Conservation (phyloP, 495 filamentous ascomycete species). For the Tuber indicum region DNA sequence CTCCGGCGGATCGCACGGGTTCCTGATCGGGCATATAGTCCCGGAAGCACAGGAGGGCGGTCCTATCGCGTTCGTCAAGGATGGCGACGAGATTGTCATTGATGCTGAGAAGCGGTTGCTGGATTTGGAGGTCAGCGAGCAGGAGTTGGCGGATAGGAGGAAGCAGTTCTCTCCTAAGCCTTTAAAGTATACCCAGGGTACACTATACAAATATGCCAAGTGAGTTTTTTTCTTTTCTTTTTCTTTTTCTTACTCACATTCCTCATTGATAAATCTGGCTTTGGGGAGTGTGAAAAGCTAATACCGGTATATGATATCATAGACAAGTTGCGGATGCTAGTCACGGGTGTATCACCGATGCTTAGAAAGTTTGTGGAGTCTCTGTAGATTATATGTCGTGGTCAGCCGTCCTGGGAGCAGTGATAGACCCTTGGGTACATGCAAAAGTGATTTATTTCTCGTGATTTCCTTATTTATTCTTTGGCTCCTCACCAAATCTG, state of each 20-base stretch:
- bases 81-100: slow-evolving; percentile 65
- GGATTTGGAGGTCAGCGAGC: slow-evolving; percentile 54
- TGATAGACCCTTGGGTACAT: not conserved
- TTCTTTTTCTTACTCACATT: not conserved
- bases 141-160: slow-evolving; percentile 60
- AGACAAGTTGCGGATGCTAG: slow-evolving; percentile 60
- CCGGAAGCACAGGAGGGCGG: slow-evolving; percentile 66
- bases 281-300: not conserved
- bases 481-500: not conserved
- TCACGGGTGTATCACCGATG: slow-evolving; percentile 74
- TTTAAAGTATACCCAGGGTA: slow-evolving; percentile 63
- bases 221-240: slow-evolving; percentile 39
- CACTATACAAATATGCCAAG: slow-evolving; percentile 68
- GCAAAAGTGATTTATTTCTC: not conserved
- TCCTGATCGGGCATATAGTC: slow-evolving; percentile 81
- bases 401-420: not conserved
- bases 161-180: slow-evolving; percentile 61
- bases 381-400: slow-evolving; percentile 5
- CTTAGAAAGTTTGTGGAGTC: slow-evolving; percentile 28
- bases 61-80: slow-evolving; percentile 53
- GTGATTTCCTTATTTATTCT: not conserved
- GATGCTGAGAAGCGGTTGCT: slow-evolving; percentile 62
- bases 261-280: not conserved
- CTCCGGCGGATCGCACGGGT: slow-evolving; percentile 70
- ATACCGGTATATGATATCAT: not conserved